A percentile compares a stretch with the other conserved stretches of the same genome.
phyloP scores from a whole-genome alignment of 352 stramenopile genomes.

The Pythium insidiosum region DNA sequence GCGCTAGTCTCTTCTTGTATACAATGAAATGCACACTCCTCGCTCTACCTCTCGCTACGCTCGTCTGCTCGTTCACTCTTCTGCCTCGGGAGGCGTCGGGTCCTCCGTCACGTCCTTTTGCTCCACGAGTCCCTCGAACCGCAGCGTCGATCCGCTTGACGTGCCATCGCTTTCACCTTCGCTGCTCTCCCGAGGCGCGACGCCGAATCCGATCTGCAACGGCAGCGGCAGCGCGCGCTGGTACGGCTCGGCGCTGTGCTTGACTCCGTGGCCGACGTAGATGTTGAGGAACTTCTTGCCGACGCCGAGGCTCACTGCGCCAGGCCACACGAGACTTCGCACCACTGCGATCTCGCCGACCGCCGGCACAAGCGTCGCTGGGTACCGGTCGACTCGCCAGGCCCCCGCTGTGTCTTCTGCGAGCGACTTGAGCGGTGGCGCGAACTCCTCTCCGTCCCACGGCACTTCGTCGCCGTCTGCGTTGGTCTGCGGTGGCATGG shows the following conservation, averaged over 20 bases:
- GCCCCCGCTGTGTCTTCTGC: conserved; percentile 54
- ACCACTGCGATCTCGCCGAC: conserved; percentile 59
- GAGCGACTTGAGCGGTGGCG: conserved; percentile 38
- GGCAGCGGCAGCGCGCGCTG: conserved; percentile 41
- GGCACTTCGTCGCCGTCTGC: conserved; percentile 63
- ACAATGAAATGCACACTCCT: no score
- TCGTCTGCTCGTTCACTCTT: conserved; percentile 24
- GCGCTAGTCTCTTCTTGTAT: no score
- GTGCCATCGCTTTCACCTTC: conserved; percentile 24
- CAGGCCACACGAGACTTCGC: conserved; percentile 78
- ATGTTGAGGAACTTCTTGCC: conserved; percentile 87
- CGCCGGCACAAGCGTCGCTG: conserved; percentile 49
- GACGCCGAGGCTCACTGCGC: conserved; percentile 76
- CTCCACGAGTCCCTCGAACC: conserved; percentile 50
- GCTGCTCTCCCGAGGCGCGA: conserved; percentile 25
- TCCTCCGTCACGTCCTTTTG: conserved; percentile 77
- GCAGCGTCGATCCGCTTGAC: conserved; percentile 24
- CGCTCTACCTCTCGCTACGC: no score
- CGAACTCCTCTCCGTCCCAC: conserved; percentile 62
- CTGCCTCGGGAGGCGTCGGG: conserved; percentile 50
- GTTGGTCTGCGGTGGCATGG: conserved; percentile 65
- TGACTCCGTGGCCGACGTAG: conserved; percentile 84
- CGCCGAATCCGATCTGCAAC: conserved; percentile 41
- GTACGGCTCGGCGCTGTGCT: conserved; percentile 54
- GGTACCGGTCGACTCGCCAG: conserved; percentile 73